Evolutionary conservation across 371 early-diverging fungal genomes (phyloP).

Genomic region (Mortierella sp.): DNA sequence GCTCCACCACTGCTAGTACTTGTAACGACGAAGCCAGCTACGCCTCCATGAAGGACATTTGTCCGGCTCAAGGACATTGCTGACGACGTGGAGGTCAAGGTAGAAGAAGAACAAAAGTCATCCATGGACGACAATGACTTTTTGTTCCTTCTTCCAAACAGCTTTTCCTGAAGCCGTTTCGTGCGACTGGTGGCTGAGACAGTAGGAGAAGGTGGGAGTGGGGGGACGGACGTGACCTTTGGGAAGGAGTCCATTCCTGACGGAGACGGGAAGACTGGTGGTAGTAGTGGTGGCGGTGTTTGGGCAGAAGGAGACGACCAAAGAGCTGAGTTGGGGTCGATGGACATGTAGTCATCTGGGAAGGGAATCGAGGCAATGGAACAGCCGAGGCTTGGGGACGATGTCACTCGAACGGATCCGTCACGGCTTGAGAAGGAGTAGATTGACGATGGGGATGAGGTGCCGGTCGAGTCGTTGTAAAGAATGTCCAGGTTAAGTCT

Average conservation of each 20-base stretch:
- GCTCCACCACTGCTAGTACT: not conserved
- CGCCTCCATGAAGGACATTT: not conserved
- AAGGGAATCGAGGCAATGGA: not conserved
- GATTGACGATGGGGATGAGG: not conserved
- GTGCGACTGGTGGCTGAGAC: not conserved
- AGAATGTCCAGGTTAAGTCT: not conserved
- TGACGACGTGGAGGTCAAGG: not conserved
- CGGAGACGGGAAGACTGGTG: not conserved
- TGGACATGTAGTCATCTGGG: not conserved
- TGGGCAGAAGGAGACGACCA: not conserved
- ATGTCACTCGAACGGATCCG: not conserved
- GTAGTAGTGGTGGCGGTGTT: not conserved
- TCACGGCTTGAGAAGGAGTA: not conserved
- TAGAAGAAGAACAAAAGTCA: not conserved
- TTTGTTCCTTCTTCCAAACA: conserved; percentile 1
- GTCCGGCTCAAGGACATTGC: too few species aligned
- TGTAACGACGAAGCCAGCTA: not conserved
- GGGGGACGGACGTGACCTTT: not conserved
- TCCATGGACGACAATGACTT: not conserved
- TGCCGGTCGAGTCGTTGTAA: not conserved
- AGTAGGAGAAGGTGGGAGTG: not conserved
- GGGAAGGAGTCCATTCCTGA: not conserved
- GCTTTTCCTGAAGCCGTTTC: not conserved
- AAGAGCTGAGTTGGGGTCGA: not conserved
- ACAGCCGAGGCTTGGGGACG: not conserved